Conservation (phyloP, 805 yeast genomes). For the Myxozyma udenii region DNA sequence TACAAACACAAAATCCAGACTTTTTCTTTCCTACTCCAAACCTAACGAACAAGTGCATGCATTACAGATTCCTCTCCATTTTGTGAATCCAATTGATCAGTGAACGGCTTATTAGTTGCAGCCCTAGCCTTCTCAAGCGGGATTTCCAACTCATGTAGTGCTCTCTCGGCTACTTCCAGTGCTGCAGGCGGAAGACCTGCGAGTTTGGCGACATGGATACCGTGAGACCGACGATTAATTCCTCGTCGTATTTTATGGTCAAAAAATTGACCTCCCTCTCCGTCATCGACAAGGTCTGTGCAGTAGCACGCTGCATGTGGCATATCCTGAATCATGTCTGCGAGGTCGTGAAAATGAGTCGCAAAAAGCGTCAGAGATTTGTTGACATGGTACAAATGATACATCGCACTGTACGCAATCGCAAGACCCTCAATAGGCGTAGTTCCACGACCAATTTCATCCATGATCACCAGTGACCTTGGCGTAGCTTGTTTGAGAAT, state of each 20-base stretch:
- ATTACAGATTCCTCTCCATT: too few relatives aligned
- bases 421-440: constrained; percentile 81
- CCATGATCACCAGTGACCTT: constrained; percentile 71
- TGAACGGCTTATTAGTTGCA: too few relatives aligned
- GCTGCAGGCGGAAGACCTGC: constrained; percentile 27
- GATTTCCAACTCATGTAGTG: background rate
- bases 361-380: constrained; percentile 80
- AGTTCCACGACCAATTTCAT: constrained; percentile 89
- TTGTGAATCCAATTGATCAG: too few relatives aligned
- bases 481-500: constrained; percentile 65
- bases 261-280: constrained; percentile 14
- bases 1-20: too few relatives aligned
- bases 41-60: too few relatives aligned
- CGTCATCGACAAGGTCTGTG: constrained; percentile 24
- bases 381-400: constrained; percentile 52
- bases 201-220: constrained; percentile 26
- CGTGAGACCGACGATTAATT: constrained; percentile 28
- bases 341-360: constrained; percentile 64
- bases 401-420: constrained; percentile 73
- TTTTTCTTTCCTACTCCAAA: too few relatives aligned
- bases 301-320: constrained; percentile 24
- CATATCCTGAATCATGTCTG: constrained; percentile 18
- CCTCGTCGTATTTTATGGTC: constrained; percentile 25
- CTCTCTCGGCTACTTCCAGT: constrained; percentile 17
- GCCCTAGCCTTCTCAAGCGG: background rate